phyloP scores from a whole-genome alignment of 106 monocot genomes.

The Gastrodia elata region DNA sequence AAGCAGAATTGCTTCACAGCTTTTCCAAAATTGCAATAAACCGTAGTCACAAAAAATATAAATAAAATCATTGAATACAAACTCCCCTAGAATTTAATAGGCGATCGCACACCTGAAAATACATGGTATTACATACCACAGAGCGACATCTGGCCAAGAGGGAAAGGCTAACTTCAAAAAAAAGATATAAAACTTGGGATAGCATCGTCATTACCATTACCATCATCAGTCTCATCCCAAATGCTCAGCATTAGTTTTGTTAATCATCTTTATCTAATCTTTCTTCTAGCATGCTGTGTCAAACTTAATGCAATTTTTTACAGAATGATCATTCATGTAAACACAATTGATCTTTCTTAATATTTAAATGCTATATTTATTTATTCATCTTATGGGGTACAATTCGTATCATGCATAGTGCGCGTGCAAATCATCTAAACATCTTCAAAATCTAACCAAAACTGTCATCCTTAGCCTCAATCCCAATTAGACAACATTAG shows the following conservation, averaged over 20 bases:
- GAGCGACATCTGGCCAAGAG: neutral
- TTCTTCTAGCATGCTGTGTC: neutral
- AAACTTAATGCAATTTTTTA: too few relatives aligned
- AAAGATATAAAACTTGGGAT: neutral
- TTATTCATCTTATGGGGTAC: too few relatives aligned
- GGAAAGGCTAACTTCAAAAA: neutral
- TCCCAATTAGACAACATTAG: too few relatives aligned
- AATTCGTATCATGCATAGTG: too few relatives aligned
- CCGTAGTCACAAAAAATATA: neutral
- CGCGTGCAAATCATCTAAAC: too few relatives aligned
- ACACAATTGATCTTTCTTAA: too few relatives aligned
- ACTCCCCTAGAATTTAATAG: neutral
- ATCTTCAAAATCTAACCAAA: too few relatives aligned
- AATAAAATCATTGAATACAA: neutral
- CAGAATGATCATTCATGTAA: too few relatives aligned
- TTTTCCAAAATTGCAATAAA: neutral
- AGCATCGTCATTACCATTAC: neutral
- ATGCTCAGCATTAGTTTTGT: neutral
- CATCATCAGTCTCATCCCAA: neutral
- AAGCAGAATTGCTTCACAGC: slow-evolving; percentile 2
- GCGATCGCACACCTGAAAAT: neutral
- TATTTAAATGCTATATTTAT: too few relatives aligned
- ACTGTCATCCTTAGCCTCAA: too few relatives aligned
- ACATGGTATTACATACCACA: neutral
- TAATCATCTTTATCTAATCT: neutral